Base-by-base conservation (phyloP, 2,329 filamentous ascomycete species). In the Pestalotiopsis sp. region DNA sequence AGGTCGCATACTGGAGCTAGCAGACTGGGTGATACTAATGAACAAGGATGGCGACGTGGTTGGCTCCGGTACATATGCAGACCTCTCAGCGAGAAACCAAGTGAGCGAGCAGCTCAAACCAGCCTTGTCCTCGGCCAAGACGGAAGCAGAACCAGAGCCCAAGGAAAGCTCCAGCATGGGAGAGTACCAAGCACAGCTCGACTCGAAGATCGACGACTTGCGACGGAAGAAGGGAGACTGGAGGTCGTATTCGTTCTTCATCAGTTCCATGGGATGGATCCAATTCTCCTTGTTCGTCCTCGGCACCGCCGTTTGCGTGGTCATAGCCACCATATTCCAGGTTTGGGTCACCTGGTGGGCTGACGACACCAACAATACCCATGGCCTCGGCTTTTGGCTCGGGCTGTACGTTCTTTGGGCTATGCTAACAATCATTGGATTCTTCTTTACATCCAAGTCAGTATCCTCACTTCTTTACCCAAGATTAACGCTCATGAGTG, bases 181-280 rank as follows among this genome's bases (percentile, higher is more conserved):
- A 57, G 63, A 57, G 11, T 65, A 52, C 63, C 63, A 49, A 17
- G 25, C 41, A 11, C 38, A 56, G 63, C 63, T 65, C 12, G 31
- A 65, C 17, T 49, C 63, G 7, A n/a, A 25, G 14, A 45, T 65
- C 13, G 49, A 60, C 20, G 65, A 66, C 31, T 17, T 66, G 52
- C 65, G 65, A 66, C 31, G 65, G 25, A 56, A 61, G 13, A 66
- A 66, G 40, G 65, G 65, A 17, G 65, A 66, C 56, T 66, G 65
- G 65, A 60, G 57, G n/a, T 66, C 65, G 12, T 66, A 66, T 52
- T 20, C 13, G 7, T 49, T 66, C 31, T 66, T 61, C 56, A 38
- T 66, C n/a, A 52, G 65, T 20, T 60, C 65, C 6, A 66, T 66
- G 65, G 65, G 65, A 13, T 66, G 49, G 49, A 2, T 9, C 9